Conservation (phyloP, 1,284 basidiomycete species). For the Ceratobasidium sp. region DNA sequence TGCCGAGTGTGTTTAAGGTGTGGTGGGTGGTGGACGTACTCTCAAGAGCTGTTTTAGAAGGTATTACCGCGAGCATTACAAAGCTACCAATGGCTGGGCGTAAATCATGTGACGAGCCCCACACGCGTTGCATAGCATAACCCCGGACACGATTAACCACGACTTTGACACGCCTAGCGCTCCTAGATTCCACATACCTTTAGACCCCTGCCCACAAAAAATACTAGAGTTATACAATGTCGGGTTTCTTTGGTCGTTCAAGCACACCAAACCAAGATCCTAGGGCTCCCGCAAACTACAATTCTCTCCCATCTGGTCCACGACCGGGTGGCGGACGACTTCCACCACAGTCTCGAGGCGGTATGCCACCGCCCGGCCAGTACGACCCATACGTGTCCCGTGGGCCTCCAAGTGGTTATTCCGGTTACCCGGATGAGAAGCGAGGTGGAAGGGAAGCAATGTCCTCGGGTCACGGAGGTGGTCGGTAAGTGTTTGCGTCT, state of each 20-base stretch:
- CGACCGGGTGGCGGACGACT: slow-evolving; percentile 19
- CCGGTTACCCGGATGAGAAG: slow-evolving; percentile 40
- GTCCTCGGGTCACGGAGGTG: slow-evolving; percentile 51
- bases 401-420: slow-evolving; percentile 57
- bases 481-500: slow-evolving; percentile 48
- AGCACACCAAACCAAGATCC: slow-evolving; percentile 37
- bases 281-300: slow-evolving; percentile 22
- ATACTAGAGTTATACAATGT: slow-evolving; percentile 11
- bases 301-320: slow-evolving; percentile 31
- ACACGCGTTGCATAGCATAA: slow-evolving; percentile 16
- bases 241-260: slow-evolving; percentile 35
- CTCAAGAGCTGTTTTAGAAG: background rate
- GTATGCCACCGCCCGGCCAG: slow-evolving; percentile 33
- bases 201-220: slow-evolving; percentile 13
- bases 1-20: background rate
- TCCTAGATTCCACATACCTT: slow-evolving; percentile 5
- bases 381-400: slow-evolving; percentile 55
- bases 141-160: slow-evolving; percentile 17
- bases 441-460: slow-evolving; percentile 13
- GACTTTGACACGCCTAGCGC: slow-evolving; percentile 9
- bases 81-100: slow-evolving; percentile 1
- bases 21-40: background rate
- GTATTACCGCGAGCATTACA: slow-evolving; percentile 6
- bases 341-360: slow-evolving; percentile 58
- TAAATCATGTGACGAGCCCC: slow-evolving; percentile 33